Evolutionary conservation across 768 basidiomycete species (phyloP).

Genomic region (Leccinum obscurum): DNA sequence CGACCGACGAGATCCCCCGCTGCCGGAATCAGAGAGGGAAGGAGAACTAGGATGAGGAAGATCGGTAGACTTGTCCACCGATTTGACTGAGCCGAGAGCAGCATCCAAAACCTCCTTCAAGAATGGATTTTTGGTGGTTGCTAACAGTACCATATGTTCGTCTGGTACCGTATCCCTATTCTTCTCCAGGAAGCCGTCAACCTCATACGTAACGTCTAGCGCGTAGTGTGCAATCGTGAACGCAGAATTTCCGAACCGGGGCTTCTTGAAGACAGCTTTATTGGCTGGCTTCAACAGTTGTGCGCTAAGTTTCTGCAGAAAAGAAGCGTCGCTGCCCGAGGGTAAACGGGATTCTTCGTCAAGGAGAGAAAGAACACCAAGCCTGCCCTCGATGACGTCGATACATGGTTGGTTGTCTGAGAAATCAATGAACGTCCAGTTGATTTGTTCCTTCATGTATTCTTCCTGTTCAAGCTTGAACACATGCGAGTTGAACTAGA

Average conservation of each 20-base stretch:
- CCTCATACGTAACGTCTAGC: constrained; percentile 96
- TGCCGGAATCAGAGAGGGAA: constrained; percentile 74
- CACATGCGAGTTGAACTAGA: constrained; percentile 96
- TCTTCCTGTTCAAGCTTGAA: constrained; percentile 99
- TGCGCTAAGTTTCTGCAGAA: constrained; percentile 87
- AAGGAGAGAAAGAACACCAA: constrained; percentile 90
- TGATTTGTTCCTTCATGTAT: constrained; percentile 97
- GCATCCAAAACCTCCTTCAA: constrained; percentile 93
- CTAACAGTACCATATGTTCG: constrained; percentile 90
- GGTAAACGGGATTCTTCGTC: constrained; percentile 99
- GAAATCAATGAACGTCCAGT: constrained; percentile 99
- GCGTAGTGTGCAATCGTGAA: constrained; percentile 99
- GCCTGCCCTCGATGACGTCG: constrained; percentile 95
- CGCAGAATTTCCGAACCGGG: constrained; percentile 95
- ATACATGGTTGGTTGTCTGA: constrained; percentile 99
- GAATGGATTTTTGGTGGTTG: constrained; percentile 87
- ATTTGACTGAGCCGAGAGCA: constrained; percentile 73
- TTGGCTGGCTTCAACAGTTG: constrained; percentile 86
- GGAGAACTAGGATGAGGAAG: constrained; percentile 74
- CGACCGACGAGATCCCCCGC: constrained; percentile 74
- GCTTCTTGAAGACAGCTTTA: constrained; percentile 94
- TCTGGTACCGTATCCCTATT: constrained; percentile 99
- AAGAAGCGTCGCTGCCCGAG: constrained; percentile 87
- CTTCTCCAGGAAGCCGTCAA: constrained; percentile 98
- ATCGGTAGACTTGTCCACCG: constrained; percentile 45